Percentiles rank a stretch among this genome's conserved stretches.
These are phyloP conservation scores for Yamadazyma sp. DNA, from an alignment of 805 yeast genomes.

Conservation along the genomic window DNA sequence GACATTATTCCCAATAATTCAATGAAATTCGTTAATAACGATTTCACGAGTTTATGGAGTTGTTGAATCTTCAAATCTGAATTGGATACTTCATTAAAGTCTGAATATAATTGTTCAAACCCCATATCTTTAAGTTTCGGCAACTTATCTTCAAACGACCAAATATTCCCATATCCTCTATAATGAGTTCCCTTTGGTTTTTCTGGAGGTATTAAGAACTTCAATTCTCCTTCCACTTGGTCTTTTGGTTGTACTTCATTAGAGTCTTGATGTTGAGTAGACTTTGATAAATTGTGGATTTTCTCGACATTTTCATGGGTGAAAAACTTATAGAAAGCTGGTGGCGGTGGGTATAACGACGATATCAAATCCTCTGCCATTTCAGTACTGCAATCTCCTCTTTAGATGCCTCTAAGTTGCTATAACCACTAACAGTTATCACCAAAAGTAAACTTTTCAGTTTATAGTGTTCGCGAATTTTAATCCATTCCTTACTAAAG, in stretches of 20 bases:
- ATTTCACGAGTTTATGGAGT: conserved; percentile 74
- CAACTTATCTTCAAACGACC: conserved; percentile 78
- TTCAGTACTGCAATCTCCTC: background rate
- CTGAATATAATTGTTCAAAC: conserved; percentile 65
- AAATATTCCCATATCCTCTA: conserved; percentile 83
- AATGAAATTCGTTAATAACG: conserved; percentile 73
- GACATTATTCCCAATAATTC: conserved; percentile 79
- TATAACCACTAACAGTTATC: no score
- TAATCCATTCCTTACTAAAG: no score
- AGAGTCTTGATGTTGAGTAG: background rate
- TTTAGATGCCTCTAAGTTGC: no score
- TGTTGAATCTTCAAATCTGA: conserved; percentile 58
- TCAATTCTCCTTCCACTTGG: conserved; percentile 43
- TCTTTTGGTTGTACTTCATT: background rate
- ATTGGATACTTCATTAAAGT: conserved; percentile 28
- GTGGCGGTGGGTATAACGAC: conserved; percentile 93
- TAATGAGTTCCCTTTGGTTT: conserved; percentile 65
- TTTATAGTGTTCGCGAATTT: no score
- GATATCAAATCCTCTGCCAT: conserved; percentile 38
- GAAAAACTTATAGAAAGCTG: conserved; percentile 73
- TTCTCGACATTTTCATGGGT: conserved; percentile 63
- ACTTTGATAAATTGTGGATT: no score
- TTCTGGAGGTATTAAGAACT: conserved; percentile 62
- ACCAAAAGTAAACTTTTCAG: no score
- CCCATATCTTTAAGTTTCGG: conserved; percentile 78